These are phyloP conservation scores for Lathyrus oleraceus DNA, from an alignment of 306 rosid genomes.

Conservation along the genomic window DNA sequence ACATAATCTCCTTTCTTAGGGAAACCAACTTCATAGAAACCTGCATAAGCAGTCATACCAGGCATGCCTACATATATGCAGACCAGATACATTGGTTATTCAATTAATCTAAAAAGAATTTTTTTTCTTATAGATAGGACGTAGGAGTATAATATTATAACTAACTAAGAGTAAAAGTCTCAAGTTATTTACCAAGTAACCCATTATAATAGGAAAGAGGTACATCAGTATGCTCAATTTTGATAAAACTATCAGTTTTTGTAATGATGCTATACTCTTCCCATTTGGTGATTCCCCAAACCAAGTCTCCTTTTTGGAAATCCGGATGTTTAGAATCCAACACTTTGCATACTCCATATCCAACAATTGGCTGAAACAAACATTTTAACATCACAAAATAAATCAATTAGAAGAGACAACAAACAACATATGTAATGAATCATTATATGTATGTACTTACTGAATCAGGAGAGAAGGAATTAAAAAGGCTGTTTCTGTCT, in stretches of 20 bases:
- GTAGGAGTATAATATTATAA: neutral
- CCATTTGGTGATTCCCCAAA: constrained; percentile 55
- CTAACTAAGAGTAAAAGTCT: neutral
- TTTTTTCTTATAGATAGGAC: too few relatives aligned
- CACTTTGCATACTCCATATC: constrained; percentile 49
- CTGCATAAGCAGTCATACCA: constrained; percentile 58
- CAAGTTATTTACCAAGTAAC: constrained; percentile 33
- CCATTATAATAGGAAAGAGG: constrained; percentile 51
- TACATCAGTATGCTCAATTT: constrained; percentile 46
- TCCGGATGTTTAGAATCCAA: constrained; percentile 48
- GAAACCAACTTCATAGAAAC: constrained; percentile 48
- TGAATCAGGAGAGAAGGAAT: constrained; percentile 46
- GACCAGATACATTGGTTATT: too few relatives aligned
- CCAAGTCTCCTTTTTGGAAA: constrained; percentile 40
- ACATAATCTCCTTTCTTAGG: constrained; percentile 58
- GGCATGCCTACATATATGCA: constrained; percentile 46
- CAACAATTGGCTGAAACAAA: constrained; percentile 37
- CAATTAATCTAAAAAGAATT: too few relatives aligned
- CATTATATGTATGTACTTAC: constrained; percentile 30
- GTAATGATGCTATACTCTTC: constrained; percentile 48
- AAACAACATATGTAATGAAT: neutral
- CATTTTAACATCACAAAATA: constrained; percentile 1
- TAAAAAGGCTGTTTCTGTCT: neutral
- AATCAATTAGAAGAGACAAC: neutral
- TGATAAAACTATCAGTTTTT: constrained; percentile 37